These are phyloP conservation scores for Aspergillus leporis DNA, from an alignment of 495 filamentous ascomycete genomes.

Conservation along the genomic window DNA sequence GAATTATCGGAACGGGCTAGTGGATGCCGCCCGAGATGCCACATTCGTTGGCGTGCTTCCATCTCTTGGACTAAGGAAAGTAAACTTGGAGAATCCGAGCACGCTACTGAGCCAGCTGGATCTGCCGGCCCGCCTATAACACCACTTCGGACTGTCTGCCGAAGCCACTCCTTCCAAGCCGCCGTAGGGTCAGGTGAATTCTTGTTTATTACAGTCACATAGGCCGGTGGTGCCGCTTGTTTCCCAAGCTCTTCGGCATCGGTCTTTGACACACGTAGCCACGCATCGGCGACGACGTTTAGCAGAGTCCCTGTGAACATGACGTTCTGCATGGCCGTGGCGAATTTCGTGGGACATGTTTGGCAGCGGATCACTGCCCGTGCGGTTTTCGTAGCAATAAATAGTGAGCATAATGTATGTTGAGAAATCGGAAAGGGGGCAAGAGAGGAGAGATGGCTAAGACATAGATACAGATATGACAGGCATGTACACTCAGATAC, in stretches of 20 bases:
- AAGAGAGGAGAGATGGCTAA: slow-evolving; percentile 46
- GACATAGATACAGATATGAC: slow-evolving; percentile 47
- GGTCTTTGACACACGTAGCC: slow-evolving; percentile 40
- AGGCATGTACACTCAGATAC: slow-evolving; percentile 44
- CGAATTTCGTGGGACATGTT: slow-evolving; percentile 51
- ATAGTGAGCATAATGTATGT: slow-evolving; percentile 55
- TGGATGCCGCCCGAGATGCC: slow-evolving; percentile 36
- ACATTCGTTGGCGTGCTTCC: slow-evolving; percentile 42
- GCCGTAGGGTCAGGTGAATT: slow-evolving; percentile 28
- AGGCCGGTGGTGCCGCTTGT: slow-evolving; percentile 36
- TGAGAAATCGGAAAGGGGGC: slow-evolving; percentile 44
- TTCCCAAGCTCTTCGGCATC: slow-evolving; percentile 38
- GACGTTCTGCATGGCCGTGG: slow-evolving; percentile 57
- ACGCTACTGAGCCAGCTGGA: slow-evolving; percentile 20
- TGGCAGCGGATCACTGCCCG: slow-evolving; percentile 60
- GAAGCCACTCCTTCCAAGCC: slow-evolving; percentile 43
- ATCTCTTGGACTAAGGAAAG: slow-evolving; percentile 41
- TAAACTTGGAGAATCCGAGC: slow-evolving; percentile 31
- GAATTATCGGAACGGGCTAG: slow-evolving; percentile 8
- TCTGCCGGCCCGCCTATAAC: slow-evolving; percentile 37
- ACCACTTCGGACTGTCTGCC: slow-evolving; percentile 37
- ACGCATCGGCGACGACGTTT: slow-evolving; percentile 61
- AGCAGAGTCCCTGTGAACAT: slow-evolving; percentile 68
- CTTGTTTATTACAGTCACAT: slow-evolving; percentile 27
- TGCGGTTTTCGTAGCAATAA: slow-evolving; percentile 56